These are phyloP conservation scores for Mycena sp. DNA, from an alignment of 1,284 basidiomycete genomes.

Conservation along the genomic window DNA sequence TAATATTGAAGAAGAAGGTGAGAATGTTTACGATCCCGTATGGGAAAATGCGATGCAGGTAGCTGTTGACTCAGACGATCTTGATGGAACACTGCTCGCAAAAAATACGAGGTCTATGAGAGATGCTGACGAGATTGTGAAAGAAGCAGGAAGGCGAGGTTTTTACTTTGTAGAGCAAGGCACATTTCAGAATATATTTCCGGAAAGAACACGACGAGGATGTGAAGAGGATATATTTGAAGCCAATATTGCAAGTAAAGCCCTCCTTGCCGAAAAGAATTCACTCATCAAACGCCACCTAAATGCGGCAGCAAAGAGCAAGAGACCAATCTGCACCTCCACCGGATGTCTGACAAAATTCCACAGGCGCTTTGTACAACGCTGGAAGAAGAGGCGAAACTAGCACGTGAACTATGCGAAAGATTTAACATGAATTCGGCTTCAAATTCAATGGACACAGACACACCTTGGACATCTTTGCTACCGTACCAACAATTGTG, in stretches of 20 bases:
- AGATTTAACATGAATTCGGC: not conserved
- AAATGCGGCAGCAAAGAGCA: not conserved
- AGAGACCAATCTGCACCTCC: no score
- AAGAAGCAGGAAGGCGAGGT: not conserved
- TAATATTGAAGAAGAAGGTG: not conserved
- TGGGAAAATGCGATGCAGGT: slow-evolving; percentile 27
- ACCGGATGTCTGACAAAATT: not conserved
- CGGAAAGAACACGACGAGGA: no score
- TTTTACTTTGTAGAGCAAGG: not conserved
- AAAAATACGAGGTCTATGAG: no score
- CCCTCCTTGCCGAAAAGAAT: slow-evolving; percentile 7
- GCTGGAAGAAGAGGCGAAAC: not conserved
- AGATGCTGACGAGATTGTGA: not conserved
- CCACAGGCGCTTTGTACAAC: slow-evolving; percentile 8
- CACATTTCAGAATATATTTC: not conserved
- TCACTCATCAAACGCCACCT: not conserved
- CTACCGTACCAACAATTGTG: slow-evolving; percentile 13
- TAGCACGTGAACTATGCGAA: not conserved
- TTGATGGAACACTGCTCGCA: not conserved
- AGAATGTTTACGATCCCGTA: slow-evolving; percentile 8
- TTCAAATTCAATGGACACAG: not conserved
- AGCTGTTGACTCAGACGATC: not conserved
- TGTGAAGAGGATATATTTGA: no score
- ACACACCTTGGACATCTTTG: slow-evolving; percentile 6
- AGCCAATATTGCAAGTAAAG: no score